Evolutionary conservation across 169 alveolate genomes (phyloP).

Genomic region (Haemoproteus tartakovskyi): DNA sequence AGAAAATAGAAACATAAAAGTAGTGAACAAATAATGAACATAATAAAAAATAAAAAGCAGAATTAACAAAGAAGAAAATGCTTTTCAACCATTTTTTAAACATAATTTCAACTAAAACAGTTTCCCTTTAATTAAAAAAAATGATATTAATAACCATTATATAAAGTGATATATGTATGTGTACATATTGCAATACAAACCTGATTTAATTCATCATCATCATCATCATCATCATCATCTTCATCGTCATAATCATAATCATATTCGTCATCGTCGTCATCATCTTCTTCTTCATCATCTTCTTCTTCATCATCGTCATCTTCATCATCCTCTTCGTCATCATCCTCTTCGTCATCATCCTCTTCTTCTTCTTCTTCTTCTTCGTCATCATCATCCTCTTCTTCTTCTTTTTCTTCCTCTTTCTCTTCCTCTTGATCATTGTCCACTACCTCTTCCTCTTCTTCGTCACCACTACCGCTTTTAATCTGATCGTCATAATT

Average conservation of each 20-base stretch:
- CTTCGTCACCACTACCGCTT: not conserved
- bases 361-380: constrained; percentile 2
- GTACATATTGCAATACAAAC: too few relatives aligned
- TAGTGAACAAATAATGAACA: too few relatives aligned
- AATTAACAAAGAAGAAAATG: too few relatives aligned
- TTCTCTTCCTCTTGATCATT: constrained; percentile 3
- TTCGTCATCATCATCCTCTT: not conserved
- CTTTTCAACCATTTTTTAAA: too few relatives aligned
- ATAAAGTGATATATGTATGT: too few relatives aligned
- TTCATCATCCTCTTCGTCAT: not conserved
- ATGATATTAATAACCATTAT: too few relatives aligned
- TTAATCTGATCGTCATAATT: not conserved
- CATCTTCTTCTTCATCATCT: not conserved
- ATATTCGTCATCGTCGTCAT: not conserved
- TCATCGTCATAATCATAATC: not conserved
- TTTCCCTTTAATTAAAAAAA: constrained; percentile 31
- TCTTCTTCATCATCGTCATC: not conserved
- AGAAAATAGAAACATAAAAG: too few relatives aligned
- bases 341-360: not conserved
- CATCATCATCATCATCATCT: not conserved
- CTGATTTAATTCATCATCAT: not conserved
- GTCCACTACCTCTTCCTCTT: not conserved
- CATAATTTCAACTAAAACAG: too few relatives aligned
- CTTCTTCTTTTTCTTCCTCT: not conserved
- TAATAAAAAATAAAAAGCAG: too few relatives aligned